Base-by-base conservation (phyloP, 148 eudicot species). In the Simmondsia chinensis region DNA sequence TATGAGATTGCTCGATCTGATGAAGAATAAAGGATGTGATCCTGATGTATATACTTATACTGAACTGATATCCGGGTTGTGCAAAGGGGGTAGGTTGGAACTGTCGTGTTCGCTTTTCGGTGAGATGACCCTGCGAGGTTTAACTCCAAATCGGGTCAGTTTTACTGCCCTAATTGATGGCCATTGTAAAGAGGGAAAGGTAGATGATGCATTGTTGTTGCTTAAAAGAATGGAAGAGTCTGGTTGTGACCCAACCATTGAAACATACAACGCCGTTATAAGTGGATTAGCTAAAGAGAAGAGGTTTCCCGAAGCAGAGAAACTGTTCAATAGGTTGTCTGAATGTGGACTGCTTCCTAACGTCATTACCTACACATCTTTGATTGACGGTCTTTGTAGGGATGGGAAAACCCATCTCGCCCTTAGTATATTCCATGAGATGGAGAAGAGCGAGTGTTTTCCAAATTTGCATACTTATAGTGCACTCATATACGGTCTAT, bases 371-470 rank as follows among this genome's bases (percentile, higher is more conserved):
- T 83, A 79, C 57, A 76, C 87, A 2, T 62, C 69, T 55, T 60
- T 80, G 59, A 68, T 83, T 43, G 72, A 74, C 59, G 94, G 87
- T 43, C 74, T 76, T 24, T 83, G 84, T 64, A 59, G 53, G 62
- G 67, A 74, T 52, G 70, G 74, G 37, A 69, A 56, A 15, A 61
- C 68, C 4, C 19, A 66, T 52, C 68, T 65, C 60, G 94, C 94
- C 3, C 62, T 79, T 50, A 66, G 69, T 57, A 57, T 73, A 47
- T 39, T 76, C 31, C 42, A 53, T 43, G 87, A 79, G 37, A 83
- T 83, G 94, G 72, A 66, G 35, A 73, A 57, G 41, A 56, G 19
- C 13, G 53, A 59, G 17, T 76, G 83, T 68, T 45, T 16, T 33
- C 87, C 88, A 13, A 80, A 80, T 68, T 21, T 69, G 59, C 52